Conservation (phyloP, 2,329 filamentous ascomycete species). For the Paraconiothyrium sp. region DNA sequence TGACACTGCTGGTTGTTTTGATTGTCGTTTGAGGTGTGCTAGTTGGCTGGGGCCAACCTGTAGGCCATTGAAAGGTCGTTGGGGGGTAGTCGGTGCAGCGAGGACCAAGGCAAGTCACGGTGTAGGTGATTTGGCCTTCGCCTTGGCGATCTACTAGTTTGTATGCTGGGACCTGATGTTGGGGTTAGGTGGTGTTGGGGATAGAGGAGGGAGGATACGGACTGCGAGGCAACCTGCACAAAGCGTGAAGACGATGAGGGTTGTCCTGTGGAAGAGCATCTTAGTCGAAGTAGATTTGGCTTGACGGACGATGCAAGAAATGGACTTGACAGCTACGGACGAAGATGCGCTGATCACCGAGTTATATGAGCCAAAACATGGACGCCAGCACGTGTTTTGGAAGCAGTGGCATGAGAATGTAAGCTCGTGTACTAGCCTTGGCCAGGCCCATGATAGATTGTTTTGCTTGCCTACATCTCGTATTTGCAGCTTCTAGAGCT, state of each 20-base stretch:
- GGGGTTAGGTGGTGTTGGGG: not conserved
- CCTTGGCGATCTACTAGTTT: slow-evolving; percentile 33
- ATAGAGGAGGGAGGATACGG: slow-evolving; percentile 12
- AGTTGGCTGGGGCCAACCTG: slow-evolving; percentile 16
- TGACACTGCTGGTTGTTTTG: slow-evolving; percentile 21
- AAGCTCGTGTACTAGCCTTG: slow-evolving; percentile 2
- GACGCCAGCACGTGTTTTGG: not conserved
- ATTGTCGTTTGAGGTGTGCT: slow-evolving; percentile 15
- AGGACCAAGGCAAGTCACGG: slow-evolving; percentile 39
- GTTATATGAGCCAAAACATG: not conserved
- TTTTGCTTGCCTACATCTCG: slow-evolving; percentile 10
- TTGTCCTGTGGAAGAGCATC: slow-evolving; percentile 31
- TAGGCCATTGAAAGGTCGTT: slow-evolving; percentile 23
- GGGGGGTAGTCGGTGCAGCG: slow-evolving; percentile 27
- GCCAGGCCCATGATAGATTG: slow-evolving; percentile 17
- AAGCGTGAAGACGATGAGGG: slow-evolving; percentile 26
- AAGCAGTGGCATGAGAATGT: not conserved
- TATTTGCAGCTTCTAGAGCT: slow-evolving; percentile 13
- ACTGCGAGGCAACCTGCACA: slow-evolving; percentile 33
- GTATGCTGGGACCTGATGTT: slow-evolving; percentile 29
- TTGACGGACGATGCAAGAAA: too few relatives aligned
- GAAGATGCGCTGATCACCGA: not conserved
- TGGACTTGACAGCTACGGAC: not conserved
- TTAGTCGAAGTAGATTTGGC: slow-evolving; percentile 2
- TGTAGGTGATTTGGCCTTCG: slow-evolving; percentile 31